Evolutionary conservation across 108 stramenopile genomes (phyloP).

Genomic region (Stephanodiscus triporus): DNA sequence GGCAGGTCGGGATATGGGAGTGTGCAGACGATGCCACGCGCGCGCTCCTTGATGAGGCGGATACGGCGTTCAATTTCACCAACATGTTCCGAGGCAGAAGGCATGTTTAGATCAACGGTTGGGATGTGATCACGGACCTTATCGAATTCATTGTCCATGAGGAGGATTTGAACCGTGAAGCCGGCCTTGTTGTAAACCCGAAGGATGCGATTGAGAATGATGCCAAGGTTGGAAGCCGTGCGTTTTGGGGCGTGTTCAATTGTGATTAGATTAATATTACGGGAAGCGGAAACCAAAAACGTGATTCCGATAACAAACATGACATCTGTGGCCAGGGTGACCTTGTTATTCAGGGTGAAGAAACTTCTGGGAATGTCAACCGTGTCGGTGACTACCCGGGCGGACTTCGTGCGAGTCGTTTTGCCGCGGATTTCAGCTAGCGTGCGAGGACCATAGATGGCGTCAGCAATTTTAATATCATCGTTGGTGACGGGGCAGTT

Average conservation of each 20-base stretch:
- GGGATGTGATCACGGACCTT: constrained; percentile 7
- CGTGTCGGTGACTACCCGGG: too few species aligned
- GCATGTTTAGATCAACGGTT: constrained; percentile 3
- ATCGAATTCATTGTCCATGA: constrained; percentile 24
- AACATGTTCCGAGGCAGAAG: constrained; percentile 43
- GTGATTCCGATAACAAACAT: too few species aligned
- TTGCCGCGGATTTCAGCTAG: too few species aligned
- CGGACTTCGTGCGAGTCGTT: too few species aligned
- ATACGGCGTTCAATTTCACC: constrained; percentile 50
- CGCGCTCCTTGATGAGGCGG: constrained; percentile 47
- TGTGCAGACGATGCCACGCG: constrained; percentile 18
- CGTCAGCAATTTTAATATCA: too few species aligned
- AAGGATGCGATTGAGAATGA: background rate
- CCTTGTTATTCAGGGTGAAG: too few species aligned
- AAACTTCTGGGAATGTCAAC: too few species aligned
- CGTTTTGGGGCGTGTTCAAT: constrained; percentile 2
- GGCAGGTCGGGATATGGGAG: constrained; percentile 48
- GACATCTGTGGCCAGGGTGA: too few species aligned
- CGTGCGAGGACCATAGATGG: too few species aligned
- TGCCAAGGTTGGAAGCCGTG: background rate
- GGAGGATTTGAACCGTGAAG: background rate
- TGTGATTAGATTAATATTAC: constrained; percentile 1
- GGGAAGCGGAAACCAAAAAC: background rate
- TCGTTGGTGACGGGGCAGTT: too few species aligned
- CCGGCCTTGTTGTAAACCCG: background rate